A percentile compares a stretch with the other conserved stretches of the same genome.
Conservation (phyloP, 768 basidiomycete species). For the Trametes gibbosa region DNA sequence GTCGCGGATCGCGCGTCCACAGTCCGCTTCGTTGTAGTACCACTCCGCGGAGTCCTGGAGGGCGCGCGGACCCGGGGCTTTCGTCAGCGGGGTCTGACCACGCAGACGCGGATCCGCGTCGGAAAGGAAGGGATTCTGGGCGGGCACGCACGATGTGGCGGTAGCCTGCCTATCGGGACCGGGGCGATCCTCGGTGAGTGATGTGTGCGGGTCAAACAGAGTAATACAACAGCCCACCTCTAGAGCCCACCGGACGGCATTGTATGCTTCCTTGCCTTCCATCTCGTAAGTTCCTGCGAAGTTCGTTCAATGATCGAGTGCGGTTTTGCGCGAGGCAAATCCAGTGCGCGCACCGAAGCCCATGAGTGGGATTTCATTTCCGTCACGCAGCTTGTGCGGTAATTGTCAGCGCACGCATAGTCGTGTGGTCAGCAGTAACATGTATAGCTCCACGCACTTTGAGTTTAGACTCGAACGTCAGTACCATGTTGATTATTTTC, state of each 20-base stretch:
- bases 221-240: conserved; percentile 40
- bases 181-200: conserved; percentile 3
- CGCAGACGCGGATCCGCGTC: not conserved
- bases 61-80: not conserved
- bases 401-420: not conserved
- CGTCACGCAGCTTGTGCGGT: conserved; percentile 44
- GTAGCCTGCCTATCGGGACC: conserved; percentile 50
- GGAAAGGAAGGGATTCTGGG: not conserved
- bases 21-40: conserved; percentile 67
- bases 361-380: conserved; percentile 52
- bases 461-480: conserved; percentile 25
- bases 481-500: not conserved
- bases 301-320: not conserved
- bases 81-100: not conserved
- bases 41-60: conserved; percentile 46
- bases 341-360: conserved; percentile 47
- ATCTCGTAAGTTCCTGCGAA: conserved; percentile 58
- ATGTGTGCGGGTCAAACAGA: not conserved
- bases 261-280: conserved; percentile 53
- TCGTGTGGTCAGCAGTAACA: not conserved
- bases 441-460: conserved; percentile 19
- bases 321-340: not conserved
- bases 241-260: conserved; percentile 57
- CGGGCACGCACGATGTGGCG: conserved; percentile 50
- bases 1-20: conserved; percentile 57